These are phyloP conservation scores for Xylaria palmicola DNA, from an alignment of 495 filamentous ascomycete genomes.

Conservation along the genomic window DNA sequence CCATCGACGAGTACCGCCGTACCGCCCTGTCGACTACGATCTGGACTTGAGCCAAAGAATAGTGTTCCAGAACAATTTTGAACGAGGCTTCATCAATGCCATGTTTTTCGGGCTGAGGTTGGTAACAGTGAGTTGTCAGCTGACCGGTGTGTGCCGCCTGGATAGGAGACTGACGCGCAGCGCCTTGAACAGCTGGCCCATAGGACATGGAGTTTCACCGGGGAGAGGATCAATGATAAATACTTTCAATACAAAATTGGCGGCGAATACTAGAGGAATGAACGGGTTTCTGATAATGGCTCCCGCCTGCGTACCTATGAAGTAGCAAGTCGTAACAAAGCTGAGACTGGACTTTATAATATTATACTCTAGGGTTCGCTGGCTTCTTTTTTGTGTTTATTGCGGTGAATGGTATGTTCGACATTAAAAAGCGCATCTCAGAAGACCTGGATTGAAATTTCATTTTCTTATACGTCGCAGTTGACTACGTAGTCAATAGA, in stretches of 20 bases:
- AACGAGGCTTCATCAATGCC: slow-evolving; percentile 46
- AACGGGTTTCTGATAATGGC: no score
- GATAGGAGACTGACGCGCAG: background rate
- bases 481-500: no score
- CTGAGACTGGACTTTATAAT: no score
- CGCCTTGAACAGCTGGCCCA: background rate
- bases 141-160: background rate
- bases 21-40: slow-evolving; percentile 49
- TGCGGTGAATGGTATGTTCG: no score
- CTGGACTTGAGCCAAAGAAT: slow-evolving; percentile 41
- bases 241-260: background rate
- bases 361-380: no score
- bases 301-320: no score
- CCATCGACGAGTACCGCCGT: slow-evolving; percentile 49
- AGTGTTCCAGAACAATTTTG: slow-evolving; percentile 41
- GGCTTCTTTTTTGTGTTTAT: no score
- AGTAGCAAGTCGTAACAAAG: no score
- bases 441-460: no score
- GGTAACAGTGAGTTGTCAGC: slow-evolving; percentile 46
- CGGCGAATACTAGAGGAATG: background rate
- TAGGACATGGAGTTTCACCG: background rate
- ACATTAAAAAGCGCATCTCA: no score
- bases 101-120: slow-evolving; percentile 55
- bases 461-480: no score
- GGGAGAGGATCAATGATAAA: background rate